Conservation (phyloP, 1,284 basidiomycete species). For the Cronartium quercuum region DNA sequence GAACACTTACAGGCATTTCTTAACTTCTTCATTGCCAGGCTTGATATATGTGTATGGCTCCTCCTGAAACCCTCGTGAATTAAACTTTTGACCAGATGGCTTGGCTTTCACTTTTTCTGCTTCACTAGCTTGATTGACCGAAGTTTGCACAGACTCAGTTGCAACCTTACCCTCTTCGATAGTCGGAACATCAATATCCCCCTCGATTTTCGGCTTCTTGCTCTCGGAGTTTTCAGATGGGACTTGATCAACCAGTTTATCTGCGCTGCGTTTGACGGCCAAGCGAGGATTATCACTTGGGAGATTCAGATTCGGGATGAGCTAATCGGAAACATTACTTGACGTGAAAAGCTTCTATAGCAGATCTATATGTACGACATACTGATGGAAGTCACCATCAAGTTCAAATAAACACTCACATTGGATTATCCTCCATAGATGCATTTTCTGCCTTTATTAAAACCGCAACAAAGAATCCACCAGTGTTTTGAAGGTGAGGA, state of each 20-base stretch:
- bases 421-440: background rate
- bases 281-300: background rate
- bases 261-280: background rate
- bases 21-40: constrained; percentile 63
- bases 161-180: background rate
- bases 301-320: background rate
- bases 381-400: too few relatives aligned
- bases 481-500: constrained; percentile 92
- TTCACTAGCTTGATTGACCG: constrained; percentile 51
- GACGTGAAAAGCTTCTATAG: too few relatives aligned
- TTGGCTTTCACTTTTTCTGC: constrained; percentile 50
- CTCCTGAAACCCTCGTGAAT: constrained; percentile 60
- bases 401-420: too few relatives aligned
- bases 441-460: constrained; percentile 56
- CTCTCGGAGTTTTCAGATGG: background rate
- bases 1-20: constrained; percentile 61
- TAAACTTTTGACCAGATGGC: constrained; percentile 49
- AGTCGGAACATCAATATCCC: background rate
- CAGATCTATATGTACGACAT: too few relatives aligned
- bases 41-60: constrained; percentile 79
- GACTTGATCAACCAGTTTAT: background rate
- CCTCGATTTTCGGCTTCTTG: background rate
- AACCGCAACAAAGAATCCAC: constrained; percentile 93
- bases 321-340: too few relatives aligned
- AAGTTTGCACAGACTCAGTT: background rate